Conservation (phyloP, 108 stramenopile species). For the Nannochloropsis gaditana region DNA sequence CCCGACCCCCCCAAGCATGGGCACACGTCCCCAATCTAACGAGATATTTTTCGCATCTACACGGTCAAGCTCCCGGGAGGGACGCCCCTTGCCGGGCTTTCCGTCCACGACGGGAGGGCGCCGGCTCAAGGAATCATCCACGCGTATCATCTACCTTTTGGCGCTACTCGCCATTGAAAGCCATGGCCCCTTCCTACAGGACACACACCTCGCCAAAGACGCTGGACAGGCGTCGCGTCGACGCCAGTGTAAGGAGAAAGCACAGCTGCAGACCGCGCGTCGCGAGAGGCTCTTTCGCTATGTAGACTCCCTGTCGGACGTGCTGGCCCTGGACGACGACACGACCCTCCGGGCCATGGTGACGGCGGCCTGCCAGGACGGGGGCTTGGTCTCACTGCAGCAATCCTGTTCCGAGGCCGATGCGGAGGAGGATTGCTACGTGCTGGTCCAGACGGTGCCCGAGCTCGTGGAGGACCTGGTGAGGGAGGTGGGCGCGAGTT, state of each 20-base stretch:
- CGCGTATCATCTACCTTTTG: constrained; percentile 8
- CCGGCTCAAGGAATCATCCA: neutral
- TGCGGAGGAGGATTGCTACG: neutral
- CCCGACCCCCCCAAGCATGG: too few species aligned
- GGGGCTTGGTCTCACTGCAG: neutral
- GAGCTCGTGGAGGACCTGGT: neutral
- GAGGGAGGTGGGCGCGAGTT: neutral
- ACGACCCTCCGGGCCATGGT: neutral
- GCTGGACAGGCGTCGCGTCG: neutral
- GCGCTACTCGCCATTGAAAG: constrained; percentile 1
- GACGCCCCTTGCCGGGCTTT: neutral
- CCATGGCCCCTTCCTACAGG: neutral
- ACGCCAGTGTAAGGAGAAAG: neutral
- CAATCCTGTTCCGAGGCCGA: neutral
- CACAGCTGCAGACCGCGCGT: neutral
- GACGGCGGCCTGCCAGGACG: neutral
- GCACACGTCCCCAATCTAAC: too few species aligned
- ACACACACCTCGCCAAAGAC: neutral
- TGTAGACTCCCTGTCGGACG: constrained; percentile 19
- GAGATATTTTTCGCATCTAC: neutral
- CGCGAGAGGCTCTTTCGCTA: neutral
- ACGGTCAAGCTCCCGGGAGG: constrained; percentile 4
- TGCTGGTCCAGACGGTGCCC: neutral
- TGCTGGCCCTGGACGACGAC: neutral
- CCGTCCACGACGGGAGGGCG: neutral